Percentiles rank a stretch among this genome's conserved stretches.
Conservation (phyloP, 805 yeast genomes). For the Candida ulmi region DNA sequence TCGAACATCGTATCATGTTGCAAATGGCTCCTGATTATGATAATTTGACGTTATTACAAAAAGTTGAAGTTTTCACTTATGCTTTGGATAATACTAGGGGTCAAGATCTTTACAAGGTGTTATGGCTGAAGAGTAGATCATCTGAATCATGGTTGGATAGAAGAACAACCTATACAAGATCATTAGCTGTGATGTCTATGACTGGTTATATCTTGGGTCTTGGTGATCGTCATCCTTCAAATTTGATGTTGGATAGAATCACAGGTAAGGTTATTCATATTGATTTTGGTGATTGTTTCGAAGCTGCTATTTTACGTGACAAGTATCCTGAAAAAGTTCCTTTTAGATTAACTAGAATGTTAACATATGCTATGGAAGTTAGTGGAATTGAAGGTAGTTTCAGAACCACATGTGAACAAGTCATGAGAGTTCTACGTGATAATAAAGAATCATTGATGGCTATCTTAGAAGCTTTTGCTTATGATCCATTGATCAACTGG, state of each 20-base stretch:
- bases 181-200: conserved; percentile 98
- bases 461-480: conserved; percentile 94
- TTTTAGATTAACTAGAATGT: conserved; percentile 92
- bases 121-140: conserved; percentile 94
- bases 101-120: conserved; percentile 88
- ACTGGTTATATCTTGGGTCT: conserved; percentile 94
- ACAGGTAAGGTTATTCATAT: conserved; percentile 96
- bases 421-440: conserved; percentile 89
- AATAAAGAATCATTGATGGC: conserved; percentile 98
- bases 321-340: conserved; percentile 99
- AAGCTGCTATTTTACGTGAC: conserved; percentile 93
- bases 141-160: conserved; percentile 98
- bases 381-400: conserved; percentile 98
- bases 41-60: conserved; percentile 78
- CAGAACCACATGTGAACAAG: conserved; percentile 94
- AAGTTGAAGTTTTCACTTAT: conserved; percentile 94
- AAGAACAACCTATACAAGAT: conserved; percentile 92
- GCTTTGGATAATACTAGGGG: conserved; percentile 95
- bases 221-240: conserved; percentile 98
- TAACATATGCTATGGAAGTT: conserved; percentile 97
- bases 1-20: conserved; percentile 91
- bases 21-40: conserved; percentile 98
- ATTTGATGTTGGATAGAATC: conserved; percentile 87
- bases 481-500: conserved; percentile 98
- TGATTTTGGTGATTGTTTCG: conserved; percentile 99